Base-by-base conservation (phyloP, 2,329 filamentous ascomycete species). In the Sarocladiaceae sp. region DNA sequence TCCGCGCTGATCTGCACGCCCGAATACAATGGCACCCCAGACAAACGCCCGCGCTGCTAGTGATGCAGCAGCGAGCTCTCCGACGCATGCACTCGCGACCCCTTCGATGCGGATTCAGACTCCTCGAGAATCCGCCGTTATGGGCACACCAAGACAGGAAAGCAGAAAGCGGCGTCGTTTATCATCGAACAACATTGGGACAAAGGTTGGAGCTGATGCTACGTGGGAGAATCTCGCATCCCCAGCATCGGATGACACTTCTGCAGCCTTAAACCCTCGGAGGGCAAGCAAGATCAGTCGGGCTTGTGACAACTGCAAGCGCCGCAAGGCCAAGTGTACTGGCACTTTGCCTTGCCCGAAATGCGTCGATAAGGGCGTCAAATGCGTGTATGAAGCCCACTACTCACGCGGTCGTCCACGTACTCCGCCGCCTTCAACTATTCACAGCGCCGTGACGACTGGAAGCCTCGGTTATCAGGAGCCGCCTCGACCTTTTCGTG, bases 331-430 rank as follows among this genome's bases (percentile, higher is more conserved):
- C 11, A 58, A 52, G 44, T 60, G 58, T 41, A 53, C 43, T 11
- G 57, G 58, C 1, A 58, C 57, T 13, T 55, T 55, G 7, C 61
- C 61, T 1, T 65, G 62, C 41, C 51, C 50, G 9, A 61, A 58
- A 40, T 64, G 61, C 43, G 49, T 52, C 1, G 46, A 48, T 10
- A 62, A 56, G 33, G 54, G 55, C 1, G 40, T 52, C 16, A 34
- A 35, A 3, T 64, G 61, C 33, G 45, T 54, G 4, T 64, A 62
- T 31, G 55, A 62, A 24, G 54, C 58, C 11, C 56, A 53, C 32
- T 64, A 64, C 33, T 60, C 57, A 2, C 52, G 61, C 6, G 61
- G 61, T 2, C 46, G 59, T 9, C 61, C 61, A 2, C 61, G 58
- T 4, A 64, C 61, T 15, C 61, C 61, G 10, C 61, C 61, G 7